Evolutionary conservation across 169 alveolate genomes (phyloP), one percentile per base, ranked within the genome.

Genomic region (Babesia sp.): DNA sequence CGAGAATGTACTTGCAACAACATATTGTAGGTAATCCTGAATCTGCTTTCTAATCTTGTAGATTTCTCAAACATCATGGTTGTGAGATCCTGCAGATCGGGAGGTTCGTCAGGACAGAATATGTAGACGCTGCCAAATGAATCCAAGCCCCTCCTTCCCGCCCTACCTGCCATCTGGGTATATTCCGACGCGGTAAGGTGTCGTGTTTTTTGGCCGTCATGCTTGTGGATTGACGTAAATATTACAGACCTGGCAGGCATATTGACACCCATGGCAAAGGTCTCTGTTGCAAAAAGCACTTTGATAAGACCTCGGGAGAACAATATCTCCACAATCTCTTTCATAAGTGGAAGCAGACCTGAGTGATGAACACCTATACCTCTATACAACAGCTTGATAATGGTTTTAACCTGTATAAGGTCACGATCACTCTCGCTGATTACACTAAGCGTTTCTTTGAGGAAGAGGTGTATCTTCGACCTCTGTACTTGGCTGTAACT

Each of bases 351-450:
- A 16, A 98, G 90, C 63, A 97, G 85, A 11, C 99, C 99, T 42
- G 99, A 95, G 88, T 98, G 99, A 80, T 98, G 99, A n/a, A 97
- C 90, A 3, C 99, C 99, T 28, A 98, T 93, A 24, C 99, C 99
- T 37, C 95, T 90, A 46, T 83, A 90, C 36, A 96, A 88, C 45
- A 95, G 71, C 59, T 90, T 91, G 41, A 83, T 83, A 26, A 96
- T 78, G 50, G 84, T 88, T 45, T 82, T 71, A 0, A 97, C 86
- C 79, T 96, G 96, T 36, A 97, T 98, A 6, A 96, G 81, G 26
- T 92, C 78, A 53, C 95, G 83, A 77, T 97, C 99, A 70, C 73
- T 66, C 31, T 86, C 91, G 48, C 89, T 67, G 31, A 94, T 58
- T 34, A 88, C 88, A 37, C 88, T 72, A n/a, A 94, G 71, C 28